These are phyloP conservation scores for Cladosporium cucumerinum DNA, from an alignment of 2,329 filamentous ascomycete genomes.

Conservation along the genomic window DNA sequence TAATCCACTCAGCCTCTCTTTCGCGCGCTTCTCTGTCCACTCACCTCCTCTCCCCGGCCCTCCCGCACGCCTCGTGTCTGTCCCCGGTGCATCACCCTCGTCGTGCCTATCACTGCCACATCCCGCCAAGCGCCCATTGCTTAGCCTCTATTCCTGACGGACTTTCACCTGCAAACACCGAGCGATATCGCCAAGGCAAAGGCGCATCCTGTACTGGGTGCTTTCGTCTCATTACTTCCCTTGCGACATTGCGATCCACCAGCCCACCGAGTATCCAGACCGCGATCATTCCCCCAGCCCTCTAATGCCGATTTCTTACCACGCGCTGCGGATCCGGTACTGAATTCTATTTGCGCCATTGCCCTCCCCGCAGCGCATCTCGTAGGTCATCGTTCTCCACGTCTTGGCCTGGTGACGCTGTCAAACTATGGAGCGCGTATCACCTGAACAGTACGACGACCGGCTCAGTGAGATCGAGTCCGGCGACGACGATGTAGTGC, in stretches of 20 bases:
- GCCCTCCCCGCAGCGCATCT: conserved; percentile 10
- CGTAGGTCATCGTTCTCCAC: conserved; percentile 9
- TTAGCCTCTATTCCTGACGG: conserved; percentile 16
- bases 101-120: conserved; percentile 10
- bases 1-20: not conserved
- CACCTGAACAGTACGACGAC: conserved; percentile 34
- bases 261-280: not conserved
- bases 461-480: conserved; percentile 31
- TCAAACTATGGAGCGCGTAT: conserved; percentile 29
- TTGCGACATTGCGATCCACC: not conserved
- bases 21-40: not conserved
- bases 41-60: not conserved
- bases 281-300: not conserved
- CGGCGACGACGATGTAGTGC: conserved; percentile 27
- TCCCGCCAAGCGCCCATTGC: conserved; percentile 9
- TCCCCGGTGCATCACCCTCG: conserved; percentile 4
- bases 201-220: conserved; percentile 1
- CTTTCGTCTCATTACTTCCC: conserved; percentile 3
- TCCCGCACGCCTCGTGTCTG: conserved; percentile 5
- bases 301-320: not conserved
- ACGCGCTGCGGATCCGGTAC: not conserved
- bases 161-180: conserved; percentile 14
- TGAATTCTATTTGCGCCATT: conserved; percentile 1
- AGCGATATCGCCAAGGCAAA: conserved; percentile 12
- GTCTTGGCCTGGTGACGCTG: conserved; percentile 9